A percentile compares a stretch with the other conserved stretches of the same genome.
phyloP scores from a whole-genome alignment of 257 asterid genomes.

The Solanum habrochaites region DNA sequence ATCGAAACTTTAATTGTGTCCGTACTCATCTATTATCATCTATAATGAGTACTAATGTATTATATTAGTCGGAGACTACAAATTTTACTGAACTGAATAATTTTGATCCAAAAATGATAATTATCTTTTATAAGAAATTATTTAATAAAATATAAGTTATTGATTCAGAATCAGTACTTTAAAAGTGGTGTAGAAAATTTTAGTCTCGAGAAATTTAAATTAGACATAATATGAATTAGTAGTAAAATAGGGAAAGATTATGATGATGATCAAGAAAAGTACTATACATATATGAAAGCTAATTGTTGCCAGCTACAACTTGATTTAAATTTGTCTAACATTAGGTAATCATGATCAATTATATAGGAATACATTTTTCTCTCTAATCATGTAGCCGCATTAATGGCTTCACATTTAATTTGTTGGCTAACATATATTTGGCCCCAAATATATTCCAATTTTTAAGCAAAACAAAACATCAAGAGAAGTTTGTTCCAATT shows the following conservation, averaged over 20 bases:
- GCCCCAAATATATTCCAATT: neutral
- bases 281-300: neutral
- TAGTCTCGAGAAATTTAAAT: neutral
- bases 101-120: too few relatives aligned
- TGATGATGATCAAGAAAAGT: neutral
- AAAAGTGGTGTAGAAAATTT: neutral
- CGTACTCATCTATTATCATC: neutral
- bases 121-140: neutral
- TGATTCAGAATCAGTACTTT: neutral
- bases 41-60: too few relatives aligned
- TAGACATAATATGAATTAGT: neutral
- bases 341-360: neutral
- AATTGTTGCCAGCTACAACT: neutral
- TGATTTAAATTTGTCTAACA: neutral
- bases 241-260: neutral
- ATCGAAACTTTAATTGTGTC: neutral
- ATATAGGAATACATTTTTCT: neutral
- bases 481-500: neutral
- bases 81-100: too few relatives aligned
- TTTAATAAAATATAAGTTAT: neutral
- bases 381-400: neutral
- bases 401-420: neutral
- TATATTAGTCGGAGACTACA: neutral
- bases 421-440: neutral
- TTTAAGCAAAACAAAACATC: neutral